phyloP scores from a whole-genome alignment of 768 basidiomycete species.

The Leucocoprinus sp. region DNA sequence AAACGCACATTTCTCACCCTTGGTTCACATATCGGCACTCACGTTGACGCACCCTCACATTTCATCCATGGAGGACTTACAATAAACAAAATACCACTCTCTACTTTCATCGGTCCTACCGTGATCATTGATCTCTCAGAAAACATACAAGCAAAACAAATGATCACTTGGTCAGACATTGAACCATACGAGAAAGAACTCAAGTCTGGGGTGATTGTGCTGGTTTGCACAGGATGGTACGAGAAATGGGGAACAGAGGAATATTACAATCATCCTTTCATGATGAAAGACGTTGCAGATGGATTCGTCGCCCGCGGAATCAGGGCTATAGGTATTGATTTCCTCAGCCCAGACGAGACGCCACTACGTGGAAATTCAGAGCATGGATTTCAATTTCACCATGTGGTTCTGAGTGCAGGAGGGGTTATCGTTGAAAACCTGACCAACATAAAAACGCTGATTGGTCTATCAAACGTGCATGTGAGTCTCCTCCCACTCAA shows the following conservation, averaged over 20 bases:
- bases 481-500: constrained; percentile 54
- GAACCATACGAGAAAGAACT: constrained; percentile 28
- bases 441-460: constrained; percentile 40
- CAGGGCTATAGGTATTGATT: constrained; percentile 53
- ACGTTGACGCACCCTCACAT: constrained; percentile 73
- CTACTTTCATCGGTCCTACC: constrained; percentile 44
- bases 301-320: constrained; percentile 44
- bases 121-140: constrained; percentile 45
- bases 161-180: constrained; percentile 51
- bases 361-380: constrained; percentile 25
- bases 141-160: constrained; percentile 23
- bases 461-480: constrained; percentile 12
- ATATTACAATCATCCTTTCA: constrained; percentile 61
- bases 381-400: constrained; percentile 47
- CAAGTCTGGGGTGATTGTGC: constrained; percentile 27
- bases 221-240: constrained; percentile 68
- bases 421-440: constrained; percentile 69
- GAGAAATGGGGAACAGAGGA: constrained; percentile 36
- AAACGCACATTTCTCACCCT: constrained; percentile 44
- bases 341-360: constrained; percentile 62
- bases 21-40: constrained; percentile 70
- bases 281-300: constrained; percentile 44
- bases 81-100: constrained; percentile 50
- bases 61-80: constrained; percentile 51
- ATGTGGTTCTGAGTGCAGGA: constrained; percentile 49